These are phyloP conservation scores for Phytophthora podocarpi DNA, from an alignment of 352 stramenopile genomes.

Conservation along the genomic window DNA sequence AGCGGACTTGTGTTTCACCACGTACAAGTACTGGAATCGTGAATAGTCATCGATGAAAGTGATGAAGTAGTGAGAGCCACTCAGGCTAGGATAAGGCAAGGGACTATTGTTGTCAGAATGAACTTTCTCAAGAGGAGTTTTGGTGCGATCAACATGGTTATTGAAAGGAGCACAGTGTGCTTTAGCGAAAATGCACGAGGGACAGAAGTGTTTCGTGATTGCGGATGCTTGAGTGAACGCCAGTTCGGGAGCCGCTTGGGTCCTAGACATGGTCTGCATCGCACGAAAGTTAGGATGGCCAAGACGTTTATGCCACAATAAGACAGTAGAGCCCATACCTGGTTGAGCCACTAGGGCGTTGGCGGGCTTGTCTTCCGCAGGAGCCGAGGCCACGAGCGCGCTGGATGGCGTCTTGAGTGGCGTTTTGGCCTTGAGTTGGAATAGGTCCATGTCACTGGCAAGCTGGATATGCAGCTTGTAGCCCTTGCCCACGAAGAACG, in stretches of 20 bases:
- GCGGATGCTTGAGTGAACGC: conserved; percentile 6
- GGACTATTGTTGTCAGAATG: conserved; percentile 2
- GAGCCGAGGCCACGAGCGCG: not conserved
- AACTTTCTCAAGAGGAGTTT: not conserved
- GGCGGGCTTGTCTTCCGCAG: too few species aligned
- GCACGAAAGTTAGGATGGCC: conserved; percentile 16
- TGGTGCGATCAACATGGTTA: conserved; percentile 2
- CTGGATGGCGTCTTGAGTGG: not conserved
- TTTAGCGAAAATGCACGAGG: conserved; percentile 11
- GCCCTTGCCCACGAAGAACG: conserved; percentile 2
- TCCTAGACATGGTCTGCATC: too few species aligned
- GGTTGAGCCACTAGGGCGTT: conserved; percentile 4
- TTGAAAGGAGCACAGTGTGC: conserved; percentile 13
- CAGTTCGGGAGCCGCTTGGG: not conserved
- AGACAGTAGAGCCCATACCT: conserved; percentile 13
- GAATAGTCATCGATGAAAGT: conserved; percentile 12
- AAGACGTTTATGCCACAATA: conserved; percentile 10
- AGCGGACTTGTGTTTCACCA: not conserved
- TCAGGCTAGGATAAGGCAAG: conserved; percentile 10
- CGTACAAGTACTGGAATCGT: conserved; percentile 3
- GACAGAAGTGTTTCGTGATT: conserved; percentile 4
- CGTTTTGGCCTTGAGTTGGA: conserved; percentile 1
- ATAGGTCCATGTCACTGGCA: not conserved
- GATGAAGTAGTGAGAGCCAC: conserved; percentile 7
- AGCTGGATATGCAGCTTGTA: not conserved